A percentile compares a stretch with the other conserved stretches of the same genome.
Conservation (phyloP, 2,329 filamentous ascomycete species). For the Raffaelea deltoideospora region DNA sequence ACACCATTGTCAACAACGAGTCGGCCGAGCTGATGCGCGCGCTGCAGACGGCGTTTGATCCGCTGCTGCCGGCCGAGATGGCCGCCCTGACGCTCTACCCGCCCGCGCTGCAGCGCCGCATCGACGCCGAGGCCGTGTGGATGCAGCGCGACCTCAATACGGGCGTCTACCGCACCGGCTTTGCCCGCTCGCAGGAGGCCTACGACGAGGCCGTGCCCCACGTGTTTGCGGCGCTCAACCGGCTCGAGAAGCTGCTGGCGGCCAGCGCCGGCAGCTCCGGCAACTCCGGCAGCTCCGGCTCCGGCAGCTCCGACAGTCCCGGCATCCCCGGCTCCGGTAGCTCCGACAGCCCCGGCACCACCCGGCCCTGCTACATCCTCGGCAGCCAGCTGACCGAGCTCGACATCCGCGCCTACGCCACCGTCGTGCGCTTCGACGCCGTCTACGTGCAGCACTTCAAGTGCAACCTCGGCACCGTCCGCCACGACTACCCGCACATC, state of each 20-base stretch:
- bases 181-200: conserved; percentile 35
- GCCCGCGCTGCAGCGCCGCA: conserved; percentile 24
- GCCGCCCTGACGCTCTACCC: conserved; percentile 37
- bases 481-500: conserved; percentile 43
- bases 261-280: conserved; percentile 25
- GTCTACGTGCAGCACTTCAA: conserved; percentile 55
- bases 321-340: too few relatives aligned
- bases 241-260: conserved; percentile 31
- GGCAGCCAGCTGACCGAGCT: conserved; percentile 41
- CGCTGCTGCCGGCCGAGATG: conserved; percentile 23
- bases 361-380: too few relatives aligned
- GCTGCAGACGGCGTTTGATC: conserved; percentile 40
- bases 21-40: conserved; percentile 41
- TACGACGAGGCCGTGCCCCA: conserved; percentile 39
- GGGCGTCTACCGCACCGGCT: conserved; percentile 48
- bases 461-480: conserved; percentile 45
- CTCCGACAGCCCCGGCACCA: too few relatives aligned
- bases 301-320: too few relatives aligned
- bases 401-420: conserved; percentile 41
- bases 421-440: conserved; percentile 42
- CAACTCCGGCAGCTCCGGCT: too few relatives aligned
- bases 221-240: conserved; percentile 45
- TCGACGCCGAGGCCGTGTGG: conserved; percentile 37
- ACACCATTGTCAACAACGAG: conserved; percentile 46
- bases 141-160: conserved; percentile 39